These are phyloP conservation scores for Trichoderma koningii DNA, from an alignment of 2,329 filamentous ascomycete species.

Conservation along the genomic window DNA sequence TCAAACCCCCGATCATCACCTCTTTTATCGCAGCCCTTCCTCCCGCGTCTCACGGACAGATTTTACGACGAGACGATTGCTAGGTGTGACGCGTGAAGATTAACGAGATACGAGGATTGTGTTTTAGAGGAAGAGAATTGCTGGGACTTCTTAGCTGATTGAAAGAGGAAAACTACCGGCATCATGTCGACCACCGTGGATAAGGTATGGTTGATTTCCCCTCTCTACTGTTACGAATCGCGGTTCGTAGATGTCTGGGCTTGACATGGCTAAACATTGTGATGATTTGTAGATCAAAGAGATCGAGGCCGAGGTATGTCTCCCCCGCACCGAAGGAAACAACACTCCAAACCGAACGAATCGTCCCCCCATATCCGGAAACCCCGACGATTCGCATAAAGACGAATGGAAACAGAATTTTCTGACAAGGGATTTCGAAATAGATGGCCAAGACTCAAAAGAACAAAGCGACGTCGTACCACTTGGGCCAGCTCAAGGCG, in stretches of 20 bases:
- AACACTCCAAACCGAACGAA: not conserved
- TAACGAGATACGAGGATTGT: too few relatives aligned
- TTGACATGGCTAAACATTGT: constrained; percentile 22
- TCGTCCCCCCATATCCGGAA: not conserved
- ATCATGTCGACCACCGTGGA: constrained; percentile 97
- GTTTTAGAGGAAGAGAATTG: not conserved
- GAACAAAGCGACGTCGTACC: constrained; percentile 92
- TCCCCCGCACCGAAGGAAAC: constrained; percentile 4
- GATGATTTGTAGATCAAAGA: constrained; percentile 77
- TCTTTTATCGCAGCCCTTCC: too few relatives aligned
- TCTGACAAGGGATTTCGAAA: constrained; percentile 27
- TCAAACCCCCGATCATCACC: not conserved
- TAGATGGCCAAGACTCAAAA: constrained; percentile 97
- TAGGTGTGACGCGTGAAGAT: not conserved
- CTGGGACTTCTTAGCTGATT: not conserved
- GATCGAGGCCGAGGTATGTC: constrained; percentile 86
- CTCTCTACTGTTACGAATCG: not conserved
- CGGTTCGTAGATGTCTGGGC: not conserved
- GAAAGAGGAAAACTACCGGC: constrained; percentile 34
- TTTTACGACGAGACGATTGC: not conserved
- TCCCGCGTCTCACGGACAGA: too few relatives aligned
- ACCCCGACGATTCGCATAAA: not conserved
- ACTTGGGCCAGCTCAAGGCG: constrained; percentile 94
- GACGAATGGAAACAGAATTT: too few relatives aligned
- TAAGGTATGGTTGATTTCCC: constrained; percentile 60